Evolutionary conservation across 805 yeast species (phyloP), one percentile per base, ranked within the genome.

Genomic region (Metschnikowia matae): DNA sequence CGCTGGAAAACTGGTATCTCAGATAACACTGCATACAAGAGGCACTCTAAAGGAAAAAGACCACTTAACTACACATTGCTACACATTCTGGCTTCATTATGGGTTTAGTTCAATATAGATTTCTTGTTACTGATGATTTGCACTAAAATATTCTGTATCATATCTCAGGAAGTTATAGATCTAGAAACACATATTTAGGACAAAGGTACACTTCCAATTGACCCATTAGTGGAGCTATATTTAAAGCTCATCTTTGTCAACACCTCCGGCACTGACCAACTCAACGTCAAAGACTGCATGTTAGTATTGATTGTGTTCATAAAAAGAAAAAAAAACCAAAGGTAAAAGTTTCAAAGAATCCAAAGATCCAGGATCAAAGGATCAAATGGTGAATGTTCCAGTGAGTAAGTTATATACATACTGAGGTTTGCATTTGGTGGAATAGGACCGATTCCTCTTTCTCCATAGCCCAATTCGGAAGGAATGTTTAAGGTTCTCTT

Each of bases 401-500:
- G 4, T 2, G 29, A 10, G 29, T 15, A 17, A 26, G 3, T 10
- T 21, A 51, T 21, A 51, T 48, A 66, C 68, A 38, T 64, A 66
- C 68, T 58, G 63, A 90, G 74, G 43, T 86, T 87, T 6, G 97
- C 83, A 57, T 81, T 80, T 6, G 88, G 84, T 8, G 96, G 96
- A 63, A 80, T 84, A 44, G 84, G 85, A 36, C 89, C 89, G 48
- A 88, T 83, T 45, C 90, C 95, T 49, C 83, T 65, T 29, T 70
- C 68, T 47, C 97, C 97, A 59, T 90, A 90, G 6, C 81, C 97
- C 57, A 89, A 67, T 32, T 78, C 75, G 5, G 95, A 78, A 43
- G 97, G 96, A 63, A 91, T 88, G 29, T 82, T 79, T 59, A 90
- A 74, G 58, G 79, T 84, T 64, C 97, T 80, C 71, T 84, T 76